Evolutionary conservation across 169 alveolate species (phyloP).

Genomic region (Besnoitia besnoiti): DNA sequence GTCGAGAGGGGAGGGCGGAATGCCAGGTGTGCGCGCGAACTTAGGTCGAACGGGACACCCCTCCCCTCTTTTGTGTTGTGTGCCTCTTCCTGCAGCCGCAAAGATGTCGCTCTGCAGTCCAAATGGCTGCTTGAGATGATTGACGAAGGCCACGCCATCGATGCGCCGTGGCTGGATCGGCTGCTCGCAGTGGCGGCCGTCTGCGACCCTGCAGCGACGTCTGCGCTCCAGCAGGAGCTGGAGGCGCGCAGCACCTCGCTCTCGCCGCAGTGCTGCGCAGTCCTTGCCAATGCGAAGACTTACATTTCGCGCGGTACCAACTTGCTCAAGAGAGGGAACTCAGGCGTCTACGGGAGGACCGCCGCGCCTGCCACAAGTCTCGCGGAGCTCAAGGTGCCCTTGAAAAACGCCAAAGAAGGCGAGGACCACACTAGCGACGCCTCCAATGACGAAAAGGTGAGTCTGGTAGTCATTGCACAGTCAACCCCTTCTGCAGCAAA

Average conservation of each 20-base stretch:
- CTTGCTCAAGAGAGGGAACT: no score
- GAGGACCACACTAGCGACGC: background rate
- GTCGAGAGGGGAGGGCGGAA: no score
- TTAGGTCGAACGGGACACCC: no score
- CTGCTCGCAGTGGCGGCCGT: background rate
- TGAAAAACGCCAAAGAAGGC: background rate
- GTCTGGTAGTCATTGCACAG: no score
- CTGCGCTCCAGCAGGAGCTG: background rate
- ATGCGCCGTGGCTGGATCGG: background rate
- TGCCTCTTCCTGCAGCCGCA: background rate
- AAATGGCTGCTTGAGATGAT: constrained; percentile 5
- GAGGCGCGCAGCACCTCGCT: background rate
- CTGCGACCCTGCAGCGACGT: background rate
- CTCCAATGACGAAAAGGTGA: no score
- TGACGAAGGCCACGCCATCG: background rate
- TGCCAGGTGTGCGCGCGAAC: no score
- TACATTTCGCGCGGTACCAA: background rate
- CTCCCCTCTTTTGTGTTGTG: background rate
- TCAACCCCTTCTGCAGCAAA: no score
- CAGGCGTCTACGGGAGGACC: no score
- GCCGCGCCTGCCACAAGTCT: no score
- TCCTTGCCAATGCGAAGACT: background rate
- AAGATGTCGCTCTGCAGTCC: constrained; percentile 6
- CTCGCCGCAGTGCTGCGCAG: background rate
- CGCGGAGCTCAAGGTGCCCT: background rate